Evolutionary conservation across 2,329 filamentous ascomycete species (phyloP).

Genomic region (Botrytis sinoallii): DNA sequence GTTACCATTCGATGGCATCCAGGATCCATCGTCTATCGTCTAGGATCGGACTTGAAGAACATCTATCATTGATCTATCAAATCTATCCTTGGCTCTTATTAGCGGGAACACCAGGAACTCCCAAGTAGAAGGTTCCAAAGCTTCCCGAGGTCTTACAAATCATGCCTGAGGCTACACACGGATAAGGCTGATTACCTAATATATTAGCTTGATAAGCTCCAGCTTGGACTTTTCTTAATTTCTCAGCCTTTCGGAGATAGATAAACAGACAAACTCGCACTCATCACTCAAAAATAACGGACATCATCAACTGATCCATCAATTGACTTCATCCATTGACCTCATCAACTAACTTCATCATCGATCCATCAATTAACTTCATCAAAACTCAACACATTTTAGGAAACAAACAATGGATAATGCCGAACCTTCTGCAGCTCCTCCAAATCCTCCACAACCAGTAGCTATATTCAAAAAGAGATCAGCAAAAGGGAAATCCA

Average conservation of each 20-base stretch:
- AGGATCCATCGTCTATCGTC: background rate
- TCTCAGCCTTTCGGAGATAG: conserved; percentile 3
- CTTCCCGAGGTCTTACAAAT: background rate
- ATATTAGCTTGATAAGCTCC: background rate
- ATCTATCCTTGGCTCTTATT: background rate
- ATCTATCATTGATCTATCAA: background rate
- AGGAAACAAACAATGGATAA: conserved; percentile 14
- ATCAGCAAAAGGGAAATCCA: conserved; percentile 70
- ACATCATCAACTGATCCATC: background rate
- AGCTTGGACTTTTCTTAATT: conserved; percentile 1
- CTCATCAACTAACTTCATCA: background rate
- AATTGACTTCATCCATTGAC: background rate
- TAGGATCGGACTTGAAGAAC: background rate
- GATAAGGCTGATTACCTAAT: conserved; percentile 19
- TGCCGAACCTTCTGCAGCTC: background rate
- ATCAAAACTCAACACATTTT: background rate
- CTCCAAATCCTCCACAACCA: conserved; percentile 20
- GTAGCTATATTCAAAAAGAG: conserved; percentile 83
- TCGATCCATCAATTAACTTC: background rate
- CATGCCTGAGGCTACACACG: background rate
- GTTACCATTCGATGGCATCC: background rate
- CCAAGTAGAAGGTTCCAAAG: background rate
- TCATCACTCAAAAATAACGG: background rate
- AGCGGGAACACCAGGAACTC: background rate
- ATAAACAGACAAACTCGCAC: background rate